Evolutionary conservation across 306 rosid genomes (phyloP).

Genomic region (Luffa aegyptiaca): DNA sequence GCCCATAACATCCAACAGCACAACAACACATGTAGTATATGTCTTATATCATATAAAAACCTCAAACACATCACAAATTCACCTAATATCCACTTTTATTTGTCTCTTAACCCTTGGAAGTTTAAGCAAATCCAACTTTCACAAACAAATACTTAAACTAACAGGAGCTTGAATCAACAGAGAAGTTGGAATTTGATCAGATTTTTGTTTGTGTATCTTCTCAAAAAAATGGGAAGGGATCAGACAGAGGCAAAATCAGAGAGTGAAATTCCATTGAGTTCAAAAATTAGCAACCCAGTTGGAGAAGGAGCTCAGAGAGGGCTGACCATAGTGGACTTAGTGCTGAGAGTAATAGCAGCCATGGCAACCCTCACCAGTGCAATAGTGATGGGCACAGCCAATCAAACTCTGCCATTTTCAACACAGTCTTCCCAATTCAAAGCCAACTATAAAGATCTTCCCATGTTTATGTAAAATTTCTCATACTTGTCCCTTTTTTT

Average conservation of each 20-base stretch:
- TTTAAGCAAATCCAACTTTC: neutral
- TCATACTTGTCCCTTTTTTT: no score
- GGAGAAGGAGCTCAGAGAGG: conserved; percentile 1
- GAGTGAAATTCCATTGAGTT: neutral
- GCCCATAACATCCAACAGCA: neutral
- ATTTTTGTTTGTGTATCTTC: neutral
- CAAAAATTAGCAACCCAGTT: neutral
- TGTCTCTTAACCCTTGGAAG: neutral
- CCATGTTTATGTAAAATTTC: neutral
- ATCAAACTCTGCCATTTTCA: conserved; percentile 3
- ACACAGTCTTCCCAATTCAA: conserved; percentile 6
- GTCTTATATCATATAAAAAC: neutral
- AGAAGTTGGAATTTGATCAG: neutral
- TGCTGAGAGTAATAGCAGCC: conserved; percentile 8
- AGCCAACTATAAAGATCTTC: conserved; percentile 11
- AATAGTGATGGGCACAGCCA: conserved; percentile 6
- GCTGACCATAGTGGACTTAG: conserved; percentile 3
- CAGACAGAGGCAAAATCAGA: neutral
- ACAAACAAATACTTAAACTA: neutral
- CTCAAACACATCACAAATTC: neutral
- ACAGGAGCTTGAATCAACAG: neutral
- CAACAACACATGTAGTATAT: neutral
- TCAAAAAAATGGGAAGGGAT: neutral
- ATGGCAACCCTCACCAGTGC: conserved; percentile 8
- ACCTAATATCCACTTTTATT: conserved; percentile 9